Conservation (phyloP, 2,329 filamentous ascomycete species). For the Colletotrichum spinosum region DNA sequence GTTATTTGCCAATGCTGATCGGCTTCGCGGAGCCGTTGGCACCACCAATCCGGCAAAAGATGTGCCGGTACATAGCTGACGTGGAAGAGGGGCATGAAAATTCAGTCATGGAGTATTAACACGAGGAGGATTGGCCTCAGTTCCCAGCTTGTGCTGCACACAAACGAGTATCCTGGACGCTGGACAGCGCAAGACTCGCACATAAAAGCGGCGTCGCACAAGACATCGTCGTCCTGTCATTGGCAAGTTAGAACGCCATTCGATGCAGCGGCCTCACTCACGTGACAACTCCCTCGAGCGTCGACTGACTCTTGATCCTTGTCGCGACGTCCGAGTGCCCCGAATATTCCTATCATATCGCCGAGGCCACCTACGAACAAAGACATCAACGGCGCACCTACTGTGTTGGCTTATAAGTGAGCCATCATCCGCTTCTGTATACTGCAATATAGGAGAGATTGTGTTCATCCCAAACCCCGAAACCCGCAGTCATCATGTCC, state of each 20-base stretch:
- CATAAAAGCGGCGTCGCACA: background rate
- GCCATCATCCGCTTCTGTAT: background rate
- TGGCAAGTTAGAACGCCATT: slow-evolving; percentile 10
- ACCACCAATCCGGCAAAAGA: too few species aligned
- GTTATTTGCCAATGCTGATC: too few species aligned
- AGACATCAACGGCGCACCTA: background rate
- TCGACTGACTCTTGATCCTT: background rate
- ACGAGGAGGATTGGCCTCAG: too few species aligned
- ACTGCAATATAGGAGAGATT: background rate
- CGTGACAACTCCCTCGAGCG: background rate
- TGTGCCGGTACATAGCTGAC: too few species aligned
- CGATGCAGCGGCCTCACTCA: background rate
- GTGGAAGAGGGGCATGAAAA: too few species aligned
- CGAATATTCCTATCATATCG: slow-evolving; percentile 27
- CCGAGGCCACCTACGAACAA: slow-evolving; percentile 16
- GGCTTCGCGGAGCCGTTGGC: too few species aligned
- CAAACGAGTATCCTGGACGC: too few species aligned
- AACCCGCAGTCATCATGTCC: slow-evolving; percentile 15
- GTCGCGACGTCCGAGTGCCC: slow-evolving; percentile 10
- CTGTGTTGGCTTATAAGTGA: slow-evolving; percentile 19
- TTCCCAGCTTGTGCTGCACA: too few species aligned
- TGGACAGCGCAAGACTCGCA: too few species aligned
- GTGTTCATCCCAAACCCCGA: background rate
- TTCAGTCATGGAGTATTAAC: too few species aligned
- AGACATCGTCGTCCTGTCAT: background rate